Base-by-base conservation (phyloP, 2,329 filamentous ascomycete genomes). In the Cladophialophora psammophila region DNA sequence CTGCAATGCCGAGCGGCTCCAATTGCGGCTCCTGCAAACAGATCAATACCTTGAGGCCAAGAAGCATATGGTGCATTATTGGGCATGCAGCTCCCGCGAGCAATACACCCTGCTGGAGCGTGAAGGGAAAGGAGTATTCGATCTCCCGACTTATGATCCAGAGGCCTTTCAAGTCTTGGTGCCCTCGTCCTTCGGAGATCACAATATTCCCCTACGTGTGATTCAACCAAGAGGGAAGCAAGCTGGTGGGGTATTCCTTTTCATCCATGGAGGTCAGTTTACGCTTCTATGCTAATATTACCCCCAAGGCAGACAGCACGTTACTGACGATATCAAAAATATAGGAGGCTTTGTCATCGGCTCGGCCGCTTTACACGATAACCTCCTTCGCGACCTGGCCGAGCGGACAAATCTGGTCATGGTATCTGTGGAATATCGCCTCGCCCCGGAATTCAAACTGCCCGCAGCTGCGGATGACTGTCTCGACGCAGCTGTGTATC, bases 391-490 rank as follows among this genome's bases (percentile, higher is more conserved):
- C 15, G 50, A 53, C 20, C 50, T 53, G 10, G 50, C 50, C 15
- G 50, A 53, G 50, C 50, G 26, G 20, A 53, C 50, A 18, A 26
- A 26, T 56, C 64, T 63, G 35, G 26, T 63, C 18, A 13, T 63
- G 32, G 52, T 48, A 4, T 55, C 48, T 20, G 60, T 63, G n/a
- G 60, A 63, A 34, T 63, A 63, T 34, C 60, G 60, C 52, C 45
- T 63, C 32, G 60, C 60, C 12, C 60, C 60, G 13, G 60, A 63
- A 52, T 34, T 40, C 26, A 36, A 36, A 40, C 45, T 42, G 13
- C 60, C 60, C 12, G 52, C 60, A 8, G 42, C 34, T 2, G 31
- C 35, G 32, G 35, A 63, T 10, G 60, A 63, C 60, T 55, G 50
- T 18, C 26, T 54, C 35, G 26, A 54, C 38, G 60, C 52, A 12